Conservation (phyloP, 139 green algal species). For the Micractinium sp. region DNA sequence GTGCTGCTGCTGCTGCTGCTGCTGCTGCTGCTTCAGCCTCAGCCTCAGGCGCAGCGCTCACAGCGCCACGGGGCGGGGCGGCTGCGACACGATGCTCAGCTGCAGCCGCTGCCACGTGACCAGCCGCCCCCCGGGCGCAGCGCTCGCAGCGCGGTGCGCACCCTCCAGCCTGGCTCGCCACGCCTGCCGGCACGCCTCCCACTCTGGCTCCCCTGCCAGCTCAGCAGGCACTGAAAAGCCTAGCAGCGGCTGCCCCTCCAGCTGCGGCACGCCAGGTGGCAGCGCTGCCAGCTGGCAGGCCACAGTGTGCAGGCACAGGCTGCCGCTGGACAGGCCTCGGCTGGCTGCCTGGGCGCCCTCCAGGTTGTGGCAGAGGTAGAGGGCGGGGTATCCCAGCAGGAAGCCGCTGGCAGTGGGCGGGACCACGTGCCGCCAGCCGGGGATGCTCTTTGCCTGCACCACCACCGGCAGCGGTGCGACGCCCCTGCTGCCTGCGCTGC, state of each 20-base stretch:
- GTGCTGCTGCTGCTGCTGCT: not conserved
- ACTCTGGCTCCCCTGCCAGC: not conserved
- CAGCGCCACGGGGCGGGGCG: not conserved
- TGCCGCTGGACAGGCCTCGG: slow-evolving; percentile 42
- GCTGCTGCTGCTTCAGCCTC: not conserved
- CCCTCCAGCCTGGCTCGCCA: not conserved
- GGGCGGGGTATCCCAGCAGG: slow-evolving; percentile 72
- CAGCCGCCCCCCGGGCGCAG: not conserved
- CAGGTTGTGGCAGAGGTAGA: slow-evolving; percentile 55
- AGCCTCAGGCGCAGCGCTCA: not conserved
- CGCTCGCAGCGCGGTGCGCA: not conserved
- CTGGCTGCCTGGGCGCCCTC: slow-evolving; percentile 33
- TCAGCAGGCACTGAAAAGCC: slow-evolving; percentile 26
- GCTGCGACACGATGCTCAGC: not conserved
- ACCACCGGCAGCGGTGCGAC: not conserved
- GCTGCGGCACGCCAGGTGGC: not conserved
- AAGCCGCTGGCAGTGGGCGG: slow-evolving; percentile 73
- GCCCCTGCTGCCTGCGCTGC: not conserved
- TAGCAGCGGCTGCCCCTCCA: slow-evolving; percentile 12
- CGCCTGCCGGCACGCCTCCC: not conserved
- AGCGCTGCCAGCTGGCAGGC: not conserved
- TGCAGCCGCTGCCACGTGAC: not conserved
- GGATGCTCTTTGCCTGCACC: not conserved
- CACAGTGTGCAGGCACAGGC: slow-evolving; percentile 40
- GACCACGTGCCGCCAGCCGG: slow-evolving; percentile 9